These are phyloP conservation scores for Articulospora tetracladia DNA, from an alignment of 495 filamentous ascomycete species.

Conservation along the genomic window DNA sequence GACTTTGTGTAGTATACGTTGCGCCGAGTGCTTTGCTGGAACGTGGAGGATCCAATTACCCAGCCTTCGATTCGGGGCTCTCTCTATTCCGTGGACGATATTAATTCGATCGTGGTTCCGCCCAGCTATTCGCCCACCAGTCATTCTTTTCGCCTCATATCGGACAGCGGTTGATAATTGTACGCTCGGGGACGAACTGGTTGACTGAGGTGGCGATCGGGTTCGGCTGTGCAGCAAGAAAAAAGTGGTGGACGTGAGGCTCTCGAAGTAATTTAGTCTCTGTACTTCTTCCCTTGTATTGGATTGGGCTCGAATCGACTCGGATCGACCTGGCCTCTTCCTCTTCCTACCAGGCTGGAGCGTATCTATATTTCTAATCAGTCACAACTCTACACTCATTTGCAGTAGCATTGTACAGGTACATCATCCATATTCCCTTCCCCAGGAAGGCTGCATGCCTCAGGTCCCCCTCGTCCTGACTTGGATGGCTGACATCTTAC, in stretches of 20 bases:
- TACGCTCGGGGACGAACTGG: not conserved
- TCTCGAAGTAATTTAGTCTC: not conserved
- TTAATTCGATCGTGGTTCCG: not conserved
- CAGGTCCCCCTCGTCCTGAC: no score
- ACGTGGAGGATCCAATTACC: not conserved
- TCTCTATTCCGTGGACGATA: not conserved
- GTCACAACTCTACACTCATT: not conserved
- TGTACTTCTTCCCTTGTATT: not conserved
- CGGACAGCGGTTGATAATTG: not conserved
- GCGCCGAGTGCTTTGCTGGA: not conserved
- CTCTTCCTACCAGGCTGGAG: not conserved
- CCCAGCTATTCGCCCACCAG: not conserved
- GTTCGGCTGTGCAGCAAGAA: not conserved
- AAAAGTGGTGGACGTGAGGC: not conserved
- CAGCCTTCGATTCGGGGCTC: not conserved
- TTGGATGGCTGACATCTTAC: not conserved
- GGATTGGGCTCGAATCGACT: not conserved
- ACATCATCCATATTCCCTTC: not conserved
- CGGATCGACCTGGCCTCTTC: not conserved
- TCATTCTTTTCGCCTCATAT: not conserved
- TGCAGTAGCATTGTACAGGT: not conserved
- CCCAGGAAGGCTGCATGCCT: no score
- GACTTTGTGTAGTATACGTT: conserved; percentile 21
- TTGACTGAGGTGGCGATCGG: not conserved
- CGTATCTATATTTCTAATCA: not conserved